Percentiles rank a stretch among this genome's conserved stretches.
phyloP scores from a whole-genome alignment of 2,329 filamentous ascomycete species.

The Arthrobotrys sphaeroides region DNA sequence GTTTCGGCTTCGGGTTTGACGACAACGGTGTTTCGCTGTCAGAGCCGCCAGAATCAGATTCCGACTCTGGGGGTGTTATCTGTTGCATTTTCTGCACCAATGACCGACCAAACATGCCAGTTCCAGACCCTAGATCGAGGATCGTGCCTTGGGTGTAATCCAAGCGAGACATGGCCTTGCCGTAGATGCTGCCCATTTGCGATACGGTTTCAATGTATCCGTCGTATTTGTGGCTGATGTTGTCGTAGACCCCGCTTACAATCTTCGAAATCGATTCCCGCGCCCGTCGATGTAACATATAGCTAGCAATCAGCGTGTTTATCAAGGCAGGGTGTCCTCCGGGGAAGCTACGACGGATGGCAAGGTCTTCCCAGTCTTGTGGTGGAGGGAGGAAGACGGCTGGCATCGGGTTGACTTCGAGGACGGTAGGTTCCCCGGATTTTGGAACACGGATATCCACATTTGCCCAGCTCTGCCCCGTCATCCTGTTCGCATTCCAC shows the following conservation, averaged over 20 bases:
- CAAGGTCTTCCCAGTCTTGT: slow-evolving; percentile 50
- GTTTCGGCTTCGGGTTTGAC: neutral
- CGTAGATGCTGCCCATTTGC: neutral
- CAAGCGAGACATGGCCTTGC: neutral
- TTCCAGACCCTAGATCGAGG: slow-evolving; percentile 56
- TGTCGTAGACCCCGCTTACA: neutral
- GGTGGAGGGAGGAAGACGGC: slow-evolving; percentile 53
- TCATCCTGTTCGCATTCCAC: slow-evolving; percentile 19
- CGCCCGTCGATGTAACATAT: slow-evolving; percentile 46
- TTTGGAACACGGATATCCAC: slow-evolving; percentile 47
- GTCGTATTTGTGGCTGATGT: neutral
- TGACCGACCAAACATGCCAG: slow-evolving; percentile 53
- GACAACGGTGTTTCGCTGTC: neutral
- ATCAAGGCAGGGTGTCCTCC: slow-evolving; percentile 55
- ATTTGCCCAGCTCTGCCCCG: neutral
- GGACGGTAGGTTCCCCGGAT: neutral
- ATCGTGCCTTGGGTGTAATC: slow-evolving; percentile 39
- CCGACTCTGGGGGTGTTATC: slow-evolving; percentile 10
- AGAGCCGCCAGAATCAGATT: neutral
- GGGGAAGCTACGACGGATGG: slow-evolving; percentile 52
- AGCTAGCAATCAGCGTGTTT: slow-evolving; percentile 56
- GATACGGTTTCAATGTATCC: neutral
- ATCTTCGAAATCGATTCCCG: neutral
- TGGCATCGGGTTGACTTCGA: slow-evolving; percentile 57
- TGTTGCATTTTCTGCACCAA: slow-evolving; percentile 32